Percentiles rank a stretch among this genome's conserved stretches.
Conservation (phyloP, 805 yeast genomes). For the Yarrowia porcina region DNA sequence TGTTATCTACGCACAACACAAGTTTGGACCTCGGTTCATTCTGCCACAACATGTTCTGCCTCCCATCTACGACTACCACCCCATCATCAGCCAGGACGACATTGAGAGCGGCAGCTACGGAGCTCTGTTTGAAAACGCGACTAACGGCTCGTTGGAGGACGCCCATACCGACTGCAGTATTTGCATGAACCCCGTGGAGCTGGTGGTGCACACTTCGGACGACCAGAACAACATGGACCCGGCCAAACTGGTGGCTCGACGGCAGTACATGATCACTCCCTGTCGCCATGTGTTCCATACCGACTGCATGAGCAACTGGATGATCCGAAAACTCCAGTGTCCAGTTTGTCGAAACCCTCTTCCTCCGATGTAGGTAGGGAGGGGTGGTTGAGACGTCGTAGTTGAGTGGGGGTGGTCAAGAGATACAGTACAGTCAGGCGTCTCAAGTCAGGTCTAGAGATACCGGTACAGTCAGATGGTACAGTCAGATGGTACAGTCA, state of each 20-base stretch:
- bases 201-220: conserved; percentile 38
- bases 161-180: conserved; percentile 74
- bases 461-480: no score
- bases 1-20: conserved; percentile 58
- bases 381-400: no score
- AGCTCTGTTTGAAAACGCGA: conserved; percentile 1
- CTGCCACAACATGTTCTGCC: conserved; percentile 71
- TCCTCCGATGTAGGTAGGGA: conserved; percentile 61
- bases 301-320: conserved; percentile 87
- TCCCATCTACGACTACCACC: conserved; percentile 82
- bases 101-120: conserved; percentile 52
- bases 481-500: no score
- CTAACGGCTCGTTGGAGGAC: conserved; percentile 1
- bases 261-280: conserved; percentile 62
- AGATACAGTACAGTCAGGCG: no score
- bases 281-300: conserved; percentile 88
- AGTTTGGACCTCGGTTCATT: conserved; percentile 79
- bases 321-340: conserved; percentile 88
- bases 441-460: no score
- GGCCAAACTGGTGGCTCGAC: conserved; percentile 37
- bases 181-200: conserved; percentile 76
- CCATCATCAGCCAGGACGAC: conserved; percentile 55
- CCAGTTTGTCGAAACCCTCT: conserved; percentile 85
- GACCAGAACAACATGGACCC: conserved; percentile 33
- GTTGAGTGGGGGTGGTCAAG: no score